Conservation (phyloP, 192 early-diverging fungal genomes). For the Backusella luteola region DNA sequence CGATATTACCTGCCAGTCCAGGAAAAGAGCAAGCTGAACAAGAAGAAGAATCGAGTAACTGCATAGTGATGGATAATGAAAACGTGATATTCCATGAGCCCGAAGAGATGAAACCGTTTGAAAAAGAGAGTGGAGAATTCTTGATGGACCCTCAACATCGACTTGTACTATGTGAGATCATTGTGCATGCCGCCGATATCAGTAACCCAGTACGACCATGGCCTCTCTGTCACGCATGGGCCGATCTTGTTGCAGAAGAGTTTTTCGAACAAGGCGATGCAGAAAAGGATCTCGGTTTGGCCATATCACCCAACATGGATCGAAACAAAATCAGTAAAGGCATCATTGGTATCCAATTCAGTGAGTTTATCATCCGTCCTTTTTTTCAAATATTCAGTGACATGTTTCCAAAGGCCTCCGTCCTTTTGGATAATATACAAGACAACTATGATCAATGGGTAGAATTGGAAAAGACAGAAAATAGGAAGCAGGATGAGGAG, state of each 20-base stretch:
- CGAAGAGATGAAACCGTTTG: neutral
- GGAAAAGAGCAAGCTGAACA: neutral
- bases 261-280: slow-evolving; percentile 87
- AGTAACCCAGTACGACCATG: slow-evolving; percentile 86
- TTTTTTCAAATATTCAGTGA: slow-evolving; percentile 79
- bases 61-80: neutral
- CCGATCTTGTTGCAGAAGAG: slow-evolving; percentile 81
- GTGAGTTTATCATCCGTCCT: slow-evolving; percentile 83
- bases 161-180: slow-evolving; percentile 57
- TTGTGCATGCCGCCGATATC: slow-evolving; percentile 90
- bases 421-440: slow-evolving; percentile 50
- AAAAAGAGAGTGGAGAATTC: neutral
- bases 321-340: slow-evolving; percentile 64
- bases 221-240: slow-evolving; percentile 84
- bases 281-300: slow-evolving; percentile 71
- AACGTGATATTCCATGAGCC: neutral
- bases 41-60: neutral
- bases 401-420: slow-evolving; percentile 64
- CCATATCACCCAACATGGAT: slow-evolving; percentile 89
- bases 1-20: neutral
- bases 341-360: slow-evolving; percentile 78
- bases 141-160: slow-evolving; percentile 47
- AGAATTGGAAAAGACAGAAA: slow-evolving; percentile 27
- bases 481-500: neutral
- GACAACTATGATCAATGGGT: slow-evolving; percentile 59